Evolutionary conservation across 2,329 filamentous ascomycete genomes (phyloP).

Genomic region (Talaromyces atroroseus): DNA sequence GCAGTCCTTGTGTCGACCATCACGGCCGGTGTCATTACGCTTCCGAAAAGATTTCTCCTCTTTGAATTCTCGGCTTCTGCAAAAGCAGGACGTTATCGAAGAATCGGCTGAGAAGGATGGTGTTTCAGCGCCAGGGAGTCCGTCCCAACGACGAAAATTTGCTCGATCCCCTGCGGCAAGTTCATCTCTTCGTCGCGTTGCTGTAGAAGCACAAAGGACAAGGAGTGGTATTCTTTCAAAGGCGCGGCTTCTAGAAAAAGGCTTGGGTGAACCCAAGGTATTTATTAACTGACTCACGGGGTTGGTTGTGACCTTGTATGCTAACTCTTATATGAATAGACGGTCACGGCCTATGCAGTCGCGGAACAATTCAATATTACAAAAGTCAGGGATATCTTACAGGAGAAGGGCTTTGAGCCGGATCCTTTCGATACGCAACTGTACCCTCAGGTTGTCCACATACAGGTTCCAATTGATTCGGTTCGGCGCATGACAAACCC

Average conservation of each 20-base stretch:
- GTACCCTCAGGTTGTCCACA: slow-evolving; percentile 61
- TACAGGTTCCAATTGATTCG: slow-evolving; percentile 46
- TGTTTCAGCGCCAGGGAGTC: slow-evolving; percentile 6
- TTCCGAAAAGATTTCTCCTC: slow-evolving; percentile 62
- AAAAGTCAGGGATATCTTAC: slow-evolving; percentile 53
- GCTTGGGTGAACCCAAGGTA: slow-evolving; percentile 35
- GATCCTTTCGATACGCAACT: slow-evolving; percentile 59
- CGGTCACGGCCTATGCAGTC: slow-evolving; percentile 60
- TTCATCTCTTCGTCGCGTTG: slow-evolving; percentile 75
- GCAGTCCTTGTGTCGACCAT: slow-evolving; percentile 29
- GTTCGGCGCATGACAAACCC: slow-evolving; percentile 41
- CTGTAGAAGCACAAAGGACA: slow-evolving; percentile 71
- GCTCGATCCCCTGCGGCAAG: slow-evolving; percentile 53
- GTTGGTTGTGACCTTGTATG: slow-evolving; percentile 7
- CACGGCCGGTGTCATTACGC: slow-evolving; percentile 30
- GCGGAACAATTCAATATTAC: slow-evolving; percentile 62
- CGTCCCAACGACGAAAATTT: slow-evolving; percentile 44
- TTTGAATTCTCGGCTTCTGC: slow-evolving; percentile 54
- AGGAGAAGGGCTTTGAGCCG: slow-evolving; percentile 55
- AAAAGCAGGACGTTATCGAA: slow-evolving; percentile 23
- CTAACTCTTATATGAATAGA: slow-evolving; percentile 28
- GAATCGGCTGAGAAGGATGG: not conserved
- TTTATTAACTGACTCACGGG: not conserved
- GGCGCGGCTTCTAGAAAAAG: slow-evolving; percentile 33
- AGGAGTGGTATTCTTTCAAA: slow-evolving; percentile 49